Evolutionary conservation across 2,329 filamentous ascomycete species (phyloP).

Genomic region (Alternaria conjuncta): DNA sequence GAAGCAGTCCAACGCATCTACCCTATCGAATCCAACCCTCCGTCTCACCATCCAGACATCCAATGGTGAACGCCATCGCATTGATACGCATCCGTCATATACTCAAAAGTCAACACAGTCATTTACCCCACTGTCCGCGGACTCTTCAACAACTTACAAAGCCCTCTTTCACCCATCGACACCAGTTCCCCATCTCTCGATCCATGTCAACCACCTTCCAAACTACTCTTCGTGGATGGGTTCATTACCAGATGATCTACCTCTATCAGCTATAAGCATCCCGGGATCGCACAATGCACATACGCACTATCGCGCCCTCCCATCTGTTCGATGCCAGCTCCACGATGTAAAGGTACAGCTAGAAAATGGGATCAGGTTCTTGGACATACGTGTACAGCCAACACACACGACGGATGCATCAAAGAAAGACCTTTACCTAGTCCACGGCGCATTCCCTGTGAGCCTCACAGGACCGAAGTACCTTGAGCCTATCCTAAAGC

Average conservation of each 20-base stretch:
- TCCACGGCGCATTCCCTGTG: conserved; percentile 90
- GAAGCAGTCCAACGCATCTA: neutral
- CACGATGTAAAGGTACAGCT: conserved; percentile 80
- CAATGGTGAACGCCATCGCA: conserved; percentile 69
- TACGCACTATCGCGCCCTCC: conserved; percentile 81
- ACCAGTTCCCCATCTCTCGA: conserved; percentile 48
- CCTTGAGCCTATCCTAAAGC: conserved; percentile 74
- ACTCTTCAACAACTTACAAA: conserved; percentile 50
- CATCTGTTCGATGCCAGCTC: conserved; percentile 91
- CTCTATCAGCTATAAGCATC: conserved; percentile 82
- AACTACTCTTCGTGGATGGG: conserved; percentile 85
- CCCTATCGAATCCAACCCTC: conserved; percentile 63
- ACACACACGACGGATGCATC: conserved; percentile 62
- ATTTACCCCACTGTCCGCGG: conserved; percentile 48
- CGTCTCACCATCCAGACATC: conserved; percentile 74
- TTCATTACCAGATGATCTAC: conserved; percentile 71
- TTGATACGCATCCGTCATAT: conserved; percentile 69
- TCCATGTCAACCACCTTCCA: conserved; percentile 30
- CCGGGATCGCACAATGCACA: conserved; percentile 96
- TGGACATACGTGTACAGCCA: conserved; percentile 85
- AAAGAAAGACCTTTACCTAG: conserved; percentile 75
- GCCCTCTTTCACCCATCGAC: conserved; percentile 54
- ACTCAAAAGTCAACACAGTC: conserved; percentile 48
- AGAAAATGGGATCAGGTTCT: conserved; percentile 88
- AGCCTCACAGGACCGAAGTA: conserved; percentile 81